Evolutionary conservation across 192 early-diverging fungal genomes (phyloP).

Genomic region (Rhizoclosmatium sp.): DNA sequence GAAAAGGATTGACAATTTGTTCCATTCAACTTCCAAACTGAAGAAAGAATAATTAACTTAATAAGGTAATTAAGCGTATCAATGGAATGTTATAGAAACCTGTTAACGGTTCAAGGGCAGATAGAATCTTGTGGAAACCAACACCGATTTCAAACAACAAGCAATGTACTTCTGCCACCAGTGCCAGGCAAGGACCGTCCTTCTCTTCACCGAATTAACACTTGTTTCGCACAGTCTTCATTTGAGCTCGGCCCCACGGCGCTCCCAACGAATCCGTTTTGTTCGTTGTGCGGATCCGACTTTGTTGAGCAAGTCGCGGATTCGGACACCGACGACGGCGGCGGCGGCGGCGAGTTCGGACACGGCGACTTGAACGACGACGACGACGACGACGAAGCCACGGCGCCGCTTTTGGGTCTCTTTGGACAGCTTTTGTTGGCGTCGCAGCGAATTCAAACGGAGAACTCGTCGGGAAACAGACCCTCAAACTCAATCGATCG

Average conservation of each 20-base stretch:
- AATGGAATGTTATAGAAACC: too few species aligned
- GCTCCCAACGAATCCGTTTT: background rate
- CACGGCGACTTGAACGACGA: background rate
- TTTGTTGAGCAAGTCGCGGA: conserved; percentile 8
- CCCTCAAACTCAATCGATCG: background rate
- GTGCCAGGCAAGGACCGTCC: background rate
- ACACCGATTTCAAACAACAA: too few species aligned
- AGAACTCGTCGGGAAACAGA: background rate
- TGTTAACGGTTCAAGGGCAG: too few species aligned
- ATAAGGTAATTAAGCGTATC: too few species aligned
- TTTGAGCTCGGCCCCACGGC: conserved; percentile 5
- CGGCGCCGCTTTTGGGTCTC: background rate
- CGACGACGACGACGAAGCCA: background rate
- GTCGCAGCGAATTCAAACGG: background rate
- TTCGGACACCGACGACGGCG: background rate
- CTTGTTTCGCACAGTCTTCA: background rate
- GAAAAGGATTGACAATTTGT: too few species aligned
- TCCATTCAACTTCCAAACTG: too few species aligned
- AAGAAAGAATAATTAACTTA: too few species aligned
- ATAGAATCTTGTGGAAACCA: too few species aligned
- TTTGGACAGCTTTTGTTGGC: background rate
- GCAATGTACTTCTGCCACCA: conserved; percentile 13
- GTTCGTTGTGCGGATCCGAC: conserved; percentile 17
- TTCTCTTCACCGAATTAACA: background rate
- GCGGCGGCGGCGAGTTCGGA: background rate